Conservation (phyloP, 192 early-diverging fungal genomes). For the Chytriomyces hyalinus region DNA sequence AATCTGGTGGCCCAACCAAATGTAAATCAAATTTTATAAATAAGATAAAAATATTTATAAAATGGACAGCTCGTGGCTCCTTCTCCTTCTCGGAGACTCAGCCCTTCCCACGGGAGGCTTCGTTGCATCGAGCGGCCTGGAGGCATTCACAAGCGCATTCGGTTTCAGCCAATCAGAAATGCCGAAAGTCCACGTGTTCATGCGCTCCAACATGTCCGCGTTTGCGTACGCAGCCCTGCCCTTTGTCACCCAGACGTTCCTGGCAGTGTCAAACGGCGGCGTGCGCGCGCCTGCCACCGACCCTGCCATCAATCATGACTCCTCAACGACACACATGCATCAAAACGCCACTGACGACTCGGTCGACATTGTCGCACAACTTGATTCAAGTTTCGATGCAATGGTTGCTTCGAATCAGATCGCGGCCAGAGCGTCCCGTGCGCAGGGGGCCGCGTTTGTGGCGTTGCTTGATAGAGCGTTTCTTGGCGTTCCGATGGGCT, state of each 20-base stretch:
- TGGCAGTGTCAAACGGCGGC: too few relatives aligned
- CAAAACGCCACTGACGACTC: not conserved
- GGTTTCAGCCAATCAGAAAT: not conserved
- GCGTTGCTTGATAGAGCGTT: conserved; percentile 23
- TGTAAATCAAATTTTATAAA: too few relatives aligned
- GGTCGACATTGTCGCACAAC: not conserved
- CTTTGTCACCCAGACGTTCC: conserved; percentile 6
- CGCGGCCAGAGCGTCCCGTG: conserved; percentile 67
- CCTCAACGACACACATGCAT: not conserved
- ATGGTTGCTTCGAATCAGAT: conserved; percentile 55
- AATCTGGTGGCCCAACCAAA: too few relatives aligned
- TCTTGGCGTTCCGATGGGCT: not conserved
- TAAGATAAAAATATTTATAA: too few relatives aligned
- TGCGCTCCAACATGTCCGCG: conserved; percentile 6
- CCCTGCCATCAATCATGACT: not conserved
- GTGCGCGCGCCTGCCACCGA: too few relatives aligned
- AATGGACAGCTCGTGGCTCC: conserved; percentile 59
- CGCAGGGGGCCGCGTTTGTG: conserved; percentile 67
- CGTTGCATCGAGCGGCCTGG: conserved; percentile 89
- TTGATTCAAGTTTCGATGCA: conserved; percentile 16
- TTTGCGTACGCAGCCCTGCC: conserved; percentile 13
- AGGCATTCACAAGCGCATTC: conserved; percentile 75
- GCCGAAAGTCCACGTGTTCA: not conserved
- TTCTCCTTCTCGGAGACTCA: conserved; percentile 87
- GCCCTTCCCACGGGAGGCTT: conserved; percentile 95